These are phyloP conservation scores for Aspergillus ustus DNA, from an alignment of 2,329 filamentous ascomycete genomes.

Conservation along the genomic window DNA sequence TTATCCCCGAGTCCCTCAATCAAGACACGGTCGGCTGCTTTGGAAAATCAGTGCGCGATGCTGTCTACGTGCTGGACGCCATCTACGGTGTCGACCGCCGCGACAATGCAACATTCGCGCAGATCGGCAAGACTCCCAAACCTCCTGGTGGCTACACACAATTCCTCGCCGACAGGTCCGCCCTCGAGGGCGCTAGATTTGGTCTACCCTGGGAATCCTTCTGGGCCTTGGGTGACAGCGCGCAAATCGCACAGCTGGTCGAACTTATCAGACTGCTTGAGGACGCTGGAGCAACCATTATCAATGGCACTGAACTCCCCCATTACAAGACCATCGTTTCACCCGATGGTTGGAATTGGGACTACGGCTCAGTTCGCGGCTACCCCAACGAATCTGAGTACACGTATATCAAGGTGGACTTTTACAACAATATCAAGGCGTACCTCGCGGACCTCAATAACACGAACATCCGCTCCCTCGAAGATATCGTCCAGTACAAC, in stretches of 20 bases:
- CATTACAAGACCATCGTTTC: slow-evolving; percentile 66
- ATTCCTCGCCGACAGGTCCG: slow-evolving; percentile 58
- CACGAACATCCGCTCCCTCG: slow-evolving; percentile 47
- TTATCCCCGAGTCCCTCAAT: slow-evolving; percentile 69
- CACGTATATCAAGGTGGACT: slow-evolving; percentile 69
- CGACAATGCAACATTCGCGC: slow-evolving; percentile 69
- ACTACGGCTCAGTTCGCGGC: slow-evolving; percentile 66
- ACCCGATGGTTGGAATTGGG: slow-evolving; percentile 75
- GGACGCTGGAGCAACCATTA: slow-evolving; percentile 66
- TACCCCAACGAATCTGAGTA: slow-evolving; percentile 75
- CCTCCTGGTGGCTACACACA: slow-evolving; percentile 56
- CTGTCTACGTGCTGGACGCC: slow-evolving; percentile 66
- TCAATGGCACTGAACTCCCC: slow-evolving; percentile 72
- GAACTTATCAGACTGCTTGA: slow-evolving; percentile 59
- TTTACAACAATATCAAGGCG: slow-evolving; percentile 64
- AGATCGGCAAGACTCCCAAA: slow-evolving; percentile 52
- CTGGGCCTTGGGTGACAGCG: slow-evolving; percentile 64
- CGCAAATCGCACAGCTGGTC: slow-evolving; percentile 61
- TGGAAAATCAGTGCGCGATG: slow-evolving; percentile 71
- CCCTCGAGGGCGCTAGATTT: slow-evolving; percentile 65
- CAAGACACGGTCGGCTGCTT: slow-evolving; percentile 73
- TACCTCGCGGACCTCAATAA: slow-evolving; percentile 69
- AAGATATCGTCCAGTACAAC: not conserved
- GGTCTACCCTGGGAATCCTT: slow-evolving; percentile 74
- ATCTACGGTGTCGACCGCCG: slow-evolving; percentile 68